Conservation (phyloP, 305 asterid genomes). For the Andrographis paniculata region DNA sequence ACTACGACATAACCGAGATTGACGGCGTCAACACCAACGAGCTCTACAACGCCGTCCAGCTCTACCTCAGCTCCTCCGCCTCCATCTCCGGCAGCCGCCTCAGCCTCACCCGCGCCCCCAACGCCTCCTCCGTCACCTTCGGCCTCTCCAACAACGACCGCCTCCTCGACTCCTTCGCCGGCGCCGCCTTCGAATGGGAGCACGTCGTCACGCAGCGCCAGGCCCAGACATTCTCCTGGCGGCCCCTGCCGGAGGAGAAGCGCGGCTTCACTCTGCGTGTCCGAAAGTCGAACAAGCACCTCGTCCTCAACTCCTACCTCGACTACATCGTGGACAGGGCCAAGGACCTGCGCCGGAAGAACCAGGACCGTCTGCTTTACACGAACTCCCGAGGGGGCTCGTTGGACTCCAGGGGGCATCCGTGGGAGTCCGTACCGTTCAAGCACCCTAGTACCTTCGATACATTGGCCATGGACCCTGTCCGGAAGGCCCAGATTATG, state of each 20-base stretch:
- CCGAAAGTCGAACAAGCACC: slow-evolving; percentile 45
- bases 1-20: slow-evolving; percentile 84
- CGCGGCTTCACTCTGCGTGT: slow-evolving; percentile 65
- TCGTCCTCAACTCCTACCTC: slow-evolving; percentile 53
- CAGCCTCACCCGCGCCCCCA: slow-evolving; percentile 65
- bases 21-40: slow-evolving; percentile 97
- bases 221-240: slow-evolving; percentile 64
- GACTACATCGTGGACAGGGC: slow-evolving; percentile 68
- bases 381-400: slow-evolving; percentile 90
- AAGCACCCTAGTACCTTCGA: slow-evolving; percentile 92
- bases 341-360: slow-evolving; percentile 44
- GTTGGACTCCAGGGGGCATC: slow-evolving; percentile 72
- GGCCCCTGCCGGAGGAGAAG: slow-evolving; percentile 86
- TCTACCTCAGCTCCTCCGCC: slow-evolving; percentile 80
- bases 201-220: slow-evolving; percentile 76
- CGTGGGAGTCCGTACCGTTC: slow-evolving; percentile 91
- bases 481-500: slow-evolving; percentile 53
- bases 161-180: slow-evolving; percentile 39
- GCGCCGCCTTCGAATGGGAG: slow-evolving; percentile 67
- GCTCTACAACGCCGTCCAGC: slow-evolving; percentile 88
- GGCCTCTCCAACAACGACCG: slow-evolving; percentile 86
- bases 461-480: slow-evolving; percentile 79
- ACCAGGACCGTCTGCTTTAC: slow-evolving; percentile 66
- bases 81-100: slow-evolving; percentile 67
- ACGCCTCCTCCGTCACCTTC: slow-evolving; percentile 68